Percentiles rank a stretch among this genome's conserved stretches.
phyloP scores from a whole-genome alignment of 2,329 filamentous ascomycete species.

The Macrophomina phaseolina region DNA sequence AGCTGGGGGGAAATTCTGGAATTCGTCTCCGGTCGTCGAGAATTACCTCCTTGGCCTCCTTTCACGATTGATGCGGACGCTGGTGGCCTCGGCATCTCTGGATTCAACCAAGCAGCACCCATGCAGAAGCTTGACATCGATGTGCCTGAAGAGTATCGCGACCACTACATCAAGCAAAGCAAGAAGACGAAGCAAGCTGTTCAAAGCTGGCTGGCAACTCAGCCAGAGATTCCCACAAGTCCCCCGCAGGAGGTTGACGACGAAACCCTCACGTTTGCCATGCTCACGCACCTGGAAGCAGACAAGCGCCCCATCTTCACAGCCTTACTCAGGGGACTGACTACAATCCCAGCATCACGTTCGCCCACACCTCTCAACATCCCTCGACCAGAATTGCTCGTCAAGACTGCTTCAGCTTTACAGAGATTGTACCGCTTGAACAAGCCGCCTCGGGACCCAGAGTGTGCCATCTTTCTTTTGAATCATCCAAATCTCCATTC shows the following conservation, averaged over 20 bases:
- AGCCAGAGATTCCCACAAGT: constrained; percentile 73
- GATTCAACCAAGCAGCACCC: constrained; percentile 58
- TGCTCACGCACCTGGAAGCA: constrained; percentile 81
- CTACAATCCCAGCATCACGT: constrained; percentile 58
- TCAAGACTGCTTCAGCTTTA: constrained; percentile 77
- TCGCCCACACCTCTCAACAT: constrained; percentile 70
- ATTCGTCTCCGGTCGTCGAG: constrained; percentile 84
- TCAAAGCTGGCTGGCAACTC: constrained; percentile 85
- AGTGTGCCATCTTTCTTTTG: constrained; percentile 83
- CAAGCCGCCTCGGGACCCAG: constrained; percentile 78
- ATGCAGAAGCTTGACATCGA: constrained; percentile 89
- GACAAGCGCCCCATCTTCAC: constrained; percentile 83
- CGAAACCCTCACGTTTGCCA: constrained; percentile 91
- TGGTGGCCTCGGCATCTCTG: constrained; percentile 63
- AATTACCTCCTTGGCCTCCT: constrained; percentile 87
- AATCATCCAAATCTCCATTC: constrained; percentile 83
- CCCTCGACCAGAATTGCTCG: constrained; percentile 73
- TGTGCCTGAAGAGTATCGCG: constrained; percentile 89
- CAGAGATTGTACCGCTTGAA: constrained; percentile 83
- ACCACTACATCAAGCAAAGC: constrained; percentile 89
- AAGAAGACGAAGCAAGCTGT: constrained; percentile 92
- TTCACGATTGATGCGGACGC: constrained; percentile 65
- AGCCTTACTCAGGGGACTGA: constrained; percentile 70
- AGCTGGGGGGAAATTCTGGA: constrained; percentile 97
- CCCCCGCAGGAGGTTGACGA: constrained; percentile 91